Evolutionary conservation across 176 grass and related monocot genomes (phyloP).

Genomic region (Carex littledalei): DNA sequence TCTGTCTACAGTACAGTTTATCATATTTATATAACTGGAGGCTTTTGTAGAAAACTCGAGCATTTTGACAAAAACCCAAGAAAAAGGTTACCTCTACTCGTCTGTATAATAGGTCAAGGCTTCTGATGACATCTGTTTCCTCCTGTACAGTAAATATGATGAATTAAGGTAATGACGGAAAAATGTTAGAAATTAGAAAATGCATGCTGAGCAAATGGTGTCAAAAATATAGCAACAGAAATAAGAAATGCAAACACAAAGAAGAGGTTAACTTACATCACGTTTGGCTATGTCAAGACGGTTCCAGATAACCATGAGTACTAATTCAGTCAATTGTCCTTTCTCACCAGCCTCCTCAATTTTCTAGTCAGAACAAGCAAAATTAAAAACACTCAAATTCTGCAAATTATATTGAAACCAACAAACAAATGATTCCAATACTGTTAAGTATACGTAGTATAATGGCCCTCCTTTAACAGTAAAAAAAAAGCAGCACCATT

Average conservation of each 20-base stretch:
- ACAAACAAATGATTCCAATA: background rate
- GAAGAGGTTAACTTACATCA: slow-evolving; percentile 57
- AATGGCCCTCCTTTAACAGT: background rate
- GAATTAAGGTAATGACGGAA: slow-evolving; percentile 17
- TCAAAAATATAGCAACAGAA: background rate
- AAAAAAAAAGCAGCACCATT: too few relatives aligned
- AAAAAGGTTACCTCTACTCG: slow-evolving; percentile 55
- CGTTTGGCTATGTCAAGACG: slow-evolving; percentile 82
- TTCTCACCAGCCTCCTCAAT: slow-evolving; percentile 92
- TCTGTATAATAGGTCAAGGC: slow-evolving; percentile 93
- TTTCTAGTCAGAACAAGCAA: slow-evolving; percentile 33
- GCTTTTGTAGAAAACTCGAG: background rate
- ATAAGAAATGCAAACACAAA: background rate
- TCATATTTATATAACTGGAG: slow-evolving; percentile 17
- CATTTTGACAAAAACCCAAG: background rate
- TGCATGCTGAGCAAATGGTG: background rate
- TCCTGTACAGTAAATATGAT: slow-evolving; percentile 41
- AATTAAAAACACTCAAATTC: background rate
- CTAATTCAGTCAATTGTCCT: slow-evolving; percentile 83
- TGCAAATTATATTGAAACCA: background rate
- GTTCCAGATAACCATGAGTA: slow-evolving; percentile 98
- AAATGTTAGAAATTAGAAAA: slow-evolving; percentile 4
- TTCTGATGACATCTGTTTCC: slow-evolving; percentile 80
- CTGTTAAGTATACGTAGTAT: background rate
- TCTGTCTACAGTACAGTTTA: slow-evolving; percentile 49